These are phyloP conservation scores for Cystobasidium slooffiae DNA, from an alignment of 1,284 basidiomycete genomes.

Conservation along the genomic window DNA sequence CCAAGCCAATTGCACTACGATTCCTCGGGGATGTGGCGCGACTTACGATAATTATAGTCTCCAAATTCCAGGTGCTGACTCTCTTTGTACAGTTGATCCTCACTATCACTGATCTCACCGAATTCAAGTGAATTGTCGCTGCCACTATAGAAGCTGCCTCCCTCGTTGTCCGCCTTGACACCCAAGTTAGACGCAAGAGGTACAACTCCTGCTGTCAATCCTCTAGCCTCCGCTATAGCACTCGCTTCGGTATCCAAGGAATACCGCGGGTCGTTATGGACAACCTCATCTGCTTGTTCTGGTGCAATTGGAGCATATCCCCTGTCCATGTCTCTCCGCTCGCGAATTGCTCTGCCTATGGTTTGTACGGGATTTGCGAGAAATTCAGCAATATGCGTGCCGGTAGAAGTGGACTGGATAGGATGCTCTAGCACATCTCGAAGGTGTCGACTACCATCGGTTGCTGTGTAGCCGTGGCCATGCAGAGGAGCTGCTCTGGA, in stretches of 20 bases:
- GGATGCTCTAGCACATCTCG: slow-evolving; percentile 33
- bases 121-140: slow-evolving; percentile 55
- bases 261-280: slow-evolving; percentile 63
- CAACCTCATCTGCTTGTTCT: slow-evolving; percentile 67
- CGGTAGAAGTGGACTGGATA: slow-evolving; percentile 30
- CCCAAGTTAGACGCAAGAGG: slow-evolving; percentile 34
- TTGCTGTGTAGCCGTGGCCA: slow-evolving; percentile 11
- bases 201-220: slow-evolving; percentile 33
- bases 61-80: slow-evolving; percentile 80
- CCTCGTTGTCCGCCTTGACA: slow-evolving; percentile 50
- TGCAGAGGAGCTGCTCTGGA: slow-evolving; percentile 14
- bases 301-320: slow-evolving; percentile 76
- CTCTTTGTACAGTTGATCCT: slow-evolving; percentile 67
- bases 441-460: slow-evolving; percentile 12
- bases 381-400: slow-evolving; percentile 27
- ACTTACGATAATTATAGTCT: slow-evolving; percentile 84
- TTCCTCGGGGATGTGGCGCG: slow-evolving; percentile 44
- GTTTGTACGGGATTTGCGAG: slow-evolving; percentile 56
- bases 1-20: neutral
- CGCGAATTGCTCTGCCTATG: slow-evolving; percentile 61
- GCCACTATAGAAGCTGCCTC: slow-evolving; percentile 22
- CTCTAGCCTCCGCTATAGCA: slow-evolving; percentile 18
- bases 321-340: slow-evolving; percentile 63
- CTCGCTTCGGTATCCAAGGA: slow-evolving; percentile 15
- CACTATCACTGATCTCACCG: slow-evolving; percentile 61